Conservation (phyloP, 1,139 yeast species). For the Cylindricascospora bacillispora region DNA sequence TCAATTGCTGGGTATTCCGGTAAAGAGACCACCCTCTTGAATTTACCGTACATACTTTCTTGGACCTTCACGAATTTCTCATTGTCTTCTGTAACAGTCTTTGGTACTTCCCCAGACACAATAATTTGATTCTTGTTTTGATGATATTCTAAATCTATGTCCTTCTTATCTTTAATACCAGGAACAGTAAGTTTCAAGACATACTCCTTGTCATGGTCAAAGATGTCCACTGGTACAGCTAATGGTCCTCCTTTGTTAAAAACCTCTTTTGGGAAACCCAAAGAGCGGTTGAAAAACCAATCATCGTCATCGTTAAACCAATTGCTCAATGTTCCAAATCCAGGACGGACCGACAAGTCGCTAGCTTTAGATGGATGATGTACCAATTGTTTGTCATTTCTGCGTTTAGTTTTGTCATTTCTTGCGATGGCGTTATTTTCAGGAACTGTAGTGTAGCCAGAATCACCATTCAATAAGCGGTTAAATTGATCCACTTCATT, state of each 20-base stretch:
- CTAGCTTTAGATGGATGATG: background rate
- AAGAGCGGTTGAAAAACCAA: conserved; percentile 14
- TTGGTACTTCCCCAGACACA: conserved; percentile 29
- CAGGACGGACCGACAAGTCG: background rate
- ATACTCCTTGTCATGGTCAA: conserved; percentile 29
- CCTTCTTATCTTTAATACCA: conserved; percentile 30
- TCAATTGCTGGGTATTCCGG: conserved; percentile 29
- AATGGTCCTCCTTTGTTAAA: no score
- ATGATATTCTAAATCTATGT: conserved; percentile 30
- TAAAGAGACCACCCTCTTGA: conserved; percentile 30
- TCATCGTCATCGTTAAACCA: conserved; percentile 18
- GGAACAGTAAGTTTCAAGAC: conserved; percentile 31
- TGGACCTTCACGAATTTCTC: conserved; percentile 24
- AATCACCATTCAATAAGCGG: conserved; percentile 18
- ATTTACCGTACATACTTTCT: conserved; percentile 30
- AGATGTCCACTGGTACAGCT: conserved; percentile 32
- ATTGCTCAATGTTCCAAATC: conserved; percentile 13
- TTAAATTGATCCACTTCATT: conserved; percentile 30
- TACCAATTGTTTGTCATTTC: conserved; percentile 1
- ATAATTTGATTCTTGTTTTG: conserved; percentile 29
- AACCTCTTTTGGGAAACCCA: conserved; percentile 8
- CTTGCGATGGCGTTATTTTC: conserved; percentile 7
- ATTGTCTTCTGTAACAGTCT: conserved; percentile 11
- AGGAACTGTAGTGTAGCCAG: conserved; percentile 1
- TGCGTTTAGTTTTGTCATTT: conserved; percentile 2